These are phyloP conservation scores for Biscutella laevigata DNA, from an alignment of 441 rosid genomes.

Conservation along the genomic window DNA sequence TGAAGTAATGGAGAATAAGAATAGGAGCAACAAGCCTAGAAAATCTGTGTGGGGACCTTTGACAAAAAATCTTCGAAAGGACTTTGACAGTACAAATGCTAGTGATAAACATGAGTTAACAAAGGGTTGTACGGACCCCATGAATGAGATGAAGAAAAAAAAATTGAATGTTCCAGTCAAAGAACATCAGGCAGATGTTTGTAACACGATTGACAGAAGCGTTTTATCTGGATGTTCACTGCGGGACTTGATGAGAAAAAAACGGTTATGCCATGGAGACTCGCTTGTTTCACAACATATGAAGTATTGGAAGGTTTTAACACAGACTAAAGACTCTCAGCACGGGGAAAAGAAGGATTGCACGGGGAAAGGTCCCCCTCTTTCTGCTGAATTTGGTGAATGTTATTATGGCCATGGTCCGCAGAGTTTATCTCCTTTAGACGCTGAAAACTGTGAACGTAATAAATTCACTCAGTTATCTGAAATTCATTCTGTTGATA, in stretches of 20 bases:
- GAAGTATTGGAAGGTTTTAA: conserved; percentile 30
- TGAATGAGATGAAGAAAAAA: conserved; percentile 30
- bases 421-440: conserved; percentile 18
- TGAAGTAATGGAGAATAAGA: conserved; percentile 25
- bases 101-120: conserved; percentile 30
- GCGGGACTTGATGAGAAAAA: conserved; percentile 88
- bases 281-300: conserved; percentile 34
- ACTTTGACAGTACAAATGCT: conserved; percentile 25
- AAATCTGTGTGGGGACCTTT: conserved; percentile 59
- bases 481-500: conserved; percentile 21
- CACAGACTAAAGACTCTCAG: conserved; percentile 22
- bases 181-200: conserved; percentile 27
- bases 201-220: conserved; percentile 27
- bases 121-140: conserved; percentile 26
- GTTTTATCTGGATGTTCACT: conserved; percentile 47
- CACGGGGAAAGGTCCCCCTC: conserved; percentile 29
- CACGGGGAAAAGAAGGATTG: conserved; percentile 16
- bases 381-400: conserved; percentile 25
- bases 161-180: conserved; percentile 22
- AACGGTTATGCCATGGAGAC: conserved; percentile 43
- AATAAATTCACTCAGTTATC: conserved; percentile 17
- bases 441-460: conserved; percentile 26
- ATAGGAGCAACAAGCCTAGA: conserved; percentile 32
- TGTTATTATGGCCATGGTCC: conserved; percentile 23
- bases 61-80: conserved; percentile 29